Conservation (phyloP, 768 basidiomycete species). For the Tricholoma flavovirens region DNA sequence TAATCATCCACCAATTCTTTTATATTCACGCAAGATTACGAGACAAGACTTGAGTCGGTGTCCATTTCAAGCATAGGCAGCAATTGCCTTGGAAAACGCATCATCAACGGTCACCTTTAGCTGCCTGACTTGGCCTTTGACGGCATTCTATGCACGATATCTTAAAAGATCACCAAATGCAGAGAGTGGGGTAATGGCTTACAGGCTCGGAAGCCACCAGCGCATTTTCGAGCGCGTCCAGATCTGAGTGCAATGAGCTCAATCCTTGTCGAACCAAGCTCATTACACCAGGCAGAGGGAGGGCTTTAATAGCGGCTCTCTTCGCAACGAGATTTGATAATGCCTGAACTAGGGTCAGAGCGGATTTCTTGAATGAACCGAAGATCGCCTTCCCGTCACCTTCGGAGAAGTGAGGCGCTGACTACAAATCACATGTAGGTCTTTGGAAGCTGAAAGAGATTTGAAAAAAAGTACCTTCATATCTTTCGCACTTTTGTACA, state of each 20-base stretch:
- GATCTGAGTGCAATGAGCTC: not conserved
- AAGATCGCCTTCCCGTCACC: slow-evolving; percentile 21
- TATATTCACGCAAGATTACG: not conserved
- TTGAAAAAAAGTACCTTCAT: not conserved
- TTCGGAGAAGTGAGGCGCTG: slow-evolving; percentile 8
- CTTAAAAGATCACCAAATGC: not conserved
- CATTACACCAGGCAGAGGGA: slow-evolving; percentile 12
- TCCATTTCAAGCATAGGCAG: not conserved
- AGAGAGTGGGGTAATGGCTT: not conserved
- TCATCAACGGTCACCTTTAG: not conserved
- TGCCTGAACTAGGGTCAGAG: slow-evolving; percentile 13
- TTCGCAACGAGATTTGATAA: slow-evolving; percentile 19
- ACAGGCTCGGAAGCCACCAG: slow-evolving; percentile 3
- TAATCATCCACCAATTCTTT: not conserved
- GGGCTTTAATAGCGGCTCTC: slow-evolving; percentile 18
- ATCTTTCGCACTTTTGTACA: slow-evolving; percentile 17
- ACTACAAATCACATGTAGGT: not conserved
- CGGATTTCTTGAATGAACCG: slow-evolving; percentile 11
- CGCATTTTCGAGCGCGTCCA: not conserved
- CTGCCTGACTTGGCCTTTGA: not conserved
- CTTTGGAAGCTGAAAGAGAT: not conserved
- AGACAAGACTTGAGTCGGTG: not conserved
- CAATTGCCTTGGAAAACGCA: slow-evolving; percentile 3
- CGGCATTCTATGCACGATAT: not conserved
- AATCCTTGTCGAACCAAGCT: slow-evolving; percentile 1